A percentile compares a stretch with the other conserved stretches of the same genome.
phyloP scores from a whole-genome alignment of 129 eudicot species.

The Dittrichia graveolens region DNA sequence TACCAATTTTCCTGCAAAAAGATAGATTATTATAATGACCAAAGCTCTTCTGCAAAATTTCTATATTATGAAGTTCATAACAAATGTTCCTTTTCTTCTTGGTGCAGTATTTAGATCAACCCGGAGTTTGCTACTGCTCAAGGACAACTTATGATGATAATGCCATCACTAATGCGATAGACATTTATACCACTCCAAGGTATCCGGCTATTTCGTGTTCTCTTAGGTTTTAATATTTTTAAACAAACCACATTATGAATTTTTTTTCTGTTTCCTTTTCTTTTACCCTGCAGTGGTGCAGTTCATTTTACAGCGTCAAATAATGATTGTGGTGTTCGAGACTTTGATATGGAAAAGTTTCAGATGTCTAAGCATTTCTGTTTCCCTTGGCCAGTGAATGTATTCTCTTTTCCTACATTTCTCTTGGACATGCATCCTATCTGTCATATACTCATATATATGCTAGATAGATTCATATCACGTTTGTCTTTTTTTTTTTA shows the following conservation, averaged over 20 bases:
- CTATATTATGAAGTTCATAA: no score
- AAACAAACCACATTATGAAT: conserved; percentile 1
- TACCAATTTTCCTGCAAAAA: no score
- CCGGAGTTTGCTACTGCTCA: conserved; percentile 78
- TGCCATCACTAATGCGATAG: conserved; percentile 85
- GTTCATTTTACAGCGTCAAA: conserved; percentile 80
- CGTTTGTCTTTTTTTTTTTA: no score
- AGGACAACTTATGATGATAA: conserved; percentile 83
- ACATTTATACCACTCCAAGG: conserved; percentile 73
- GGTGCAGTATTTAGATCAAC: conserved; percentile 75
- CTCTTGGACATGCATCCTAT: not conserved
- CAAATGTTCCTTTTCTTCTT: not conserved
- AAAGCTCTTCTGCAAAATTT: no score
- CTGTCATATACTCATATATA: no score
- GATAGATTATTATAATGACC: no score
- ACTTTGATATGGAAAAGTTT: conserved; percentile 72
- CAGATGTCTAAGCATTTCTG: conserved; percentile 61
- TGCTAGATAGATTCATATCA: no score
- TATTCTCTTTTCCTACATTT: conserved; percentile 23
- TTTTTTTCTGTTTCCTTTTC: not conserved
- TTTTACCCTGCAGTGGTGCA: conserved; percentile 63
- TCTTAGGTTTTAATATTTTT: not conserved
- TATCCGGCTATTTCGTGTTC: conserved; percentile 10
- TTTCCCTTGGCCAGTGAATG: conserved; percentile 92
- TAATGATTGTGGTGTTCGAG: conserved; percentile 82